A percentile compares a stretch with the other conserved stretches of the same genome.
These are phyloP conservation scores for Senna tora DNA, from an alignment of 306 rosid species.

Conservation along the genomic window DNA sequence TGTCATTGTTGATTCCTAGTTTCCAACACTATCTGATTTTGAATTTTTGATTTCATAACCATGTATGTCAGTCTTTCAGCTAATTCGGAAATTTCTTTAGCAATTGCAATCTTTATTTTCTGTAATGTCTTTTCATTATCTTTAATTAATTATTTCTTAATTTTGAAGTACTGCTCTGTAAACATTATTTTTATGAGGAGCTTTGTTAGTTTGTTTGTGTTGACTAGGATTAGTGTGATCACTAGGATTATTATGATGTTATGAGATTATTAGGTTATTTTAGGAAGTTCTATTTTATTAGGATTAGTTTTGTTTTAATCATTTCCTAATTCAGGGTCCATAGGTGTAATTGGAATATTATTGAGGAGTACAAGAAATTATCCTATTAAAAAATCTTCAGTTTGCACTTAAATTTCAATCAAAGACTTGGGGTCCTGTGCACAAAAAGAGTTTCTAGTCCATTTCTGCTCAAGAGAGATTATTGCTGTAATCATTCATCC, in stretches of 20 bases:
- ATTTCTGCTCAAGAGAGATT: not conserved
- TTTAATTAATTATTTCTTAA: not conserved
- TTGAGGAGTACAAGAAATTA: too few species aligned
- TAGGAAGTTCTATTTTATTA: too few species aligned
- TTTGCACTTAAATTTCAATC: not conserved
- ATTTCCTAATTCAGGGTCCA: too few species aligned
- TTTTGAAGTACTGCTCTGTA: not conserved
- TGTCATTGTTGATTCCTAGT: not conserved
- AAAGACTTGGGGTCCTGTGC: not conserved
- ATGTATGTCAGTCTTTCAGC: conserved; percentile 3
- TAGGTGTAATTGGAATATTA: too few species aligned
- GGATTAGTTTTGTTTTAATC: too few species aligned
- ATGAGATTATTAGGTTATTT: too few species aligned
- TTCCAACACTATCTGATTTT: conserved; percentile 14
- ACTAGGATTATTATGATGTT: too few species aligned
- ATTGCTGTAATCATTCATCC: not conserved
- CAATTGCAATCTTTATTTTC: conserved; percentile 5
- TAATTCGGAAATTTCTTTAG: conserved; percentile 5
- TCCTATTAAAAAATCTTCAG: too few species aligned
- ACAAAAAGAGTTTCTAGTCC: not conserved
- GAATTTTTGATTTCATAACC: conserved; percentile 25
- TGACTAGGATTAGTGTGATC: too few species aligned
- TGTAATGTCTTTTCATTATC: not conserved
- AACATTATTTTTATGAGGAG: not conserved
- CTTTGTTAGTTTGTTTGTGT: not conserved